A percentile compares a stretch with the other conserved stretches of the same genome.
phyloP scores from a whole-genome alignment of 1,139 yeast genomes.

The Martiniozyma asiatica region DNA sequence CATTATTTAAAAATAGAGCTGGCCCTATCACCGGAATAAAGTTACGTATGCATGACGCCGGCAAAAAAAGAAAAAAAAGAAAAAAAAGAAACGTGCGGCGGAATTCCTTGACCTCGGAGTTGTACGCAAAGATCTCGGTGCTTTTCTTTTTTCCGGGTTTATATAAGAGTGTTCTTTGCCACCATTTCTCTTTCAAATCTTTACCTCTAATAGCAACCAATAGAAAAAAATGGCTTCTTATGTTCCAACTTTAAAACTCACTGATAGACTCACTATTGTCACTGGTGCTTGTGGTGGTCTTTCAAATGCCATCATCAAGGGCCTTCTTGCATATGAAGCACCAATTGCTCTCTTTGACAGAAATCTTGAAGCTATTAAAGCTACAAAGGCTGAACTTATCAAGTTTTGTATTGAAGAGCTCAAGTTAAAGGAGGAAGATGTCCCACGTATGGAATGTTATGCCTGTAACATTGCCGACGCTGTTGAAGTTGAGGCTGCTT shows the following conservation, averaged over 20 bases:
- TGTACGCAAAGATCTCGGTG: too few relatives aligned
- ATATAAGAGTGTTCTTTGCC: too few relatives aligned
- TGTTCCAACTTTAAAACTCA: constrained; percentile 40
- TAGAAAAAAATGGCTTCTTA: constrained; percentile 9
- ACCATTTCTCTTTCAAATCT: too few relatives aligned
- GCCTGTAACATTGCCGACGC: constrained; percentile 67
- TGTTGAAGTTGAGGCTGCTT: constrained; percentile 43
- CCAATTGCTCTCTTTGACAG: constrained; percentile 68
- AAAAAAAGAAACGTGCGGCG: too few relatives aligned
- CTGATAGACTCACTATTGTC: constrained; percentile 58
- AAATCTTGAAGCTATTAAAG: constrained; percentile 43
- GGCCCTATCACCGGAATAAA: too few relatives aligned
- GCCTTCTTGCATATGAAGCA: constrained; percentile 58
- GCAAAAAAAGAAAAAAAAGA: too few relatives aligned
- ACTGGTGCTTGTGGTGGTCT: constrained; percentile 84
- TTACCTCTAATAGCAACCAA: too few relatives aligned
- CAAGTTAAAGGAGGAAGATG: constrained; percentile 22
- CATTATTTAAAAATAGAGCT: too few relatives aligned
- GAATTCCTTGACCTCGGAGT: too few relatives aligned
- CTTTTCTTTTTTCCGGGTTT: too few relatives aligned
- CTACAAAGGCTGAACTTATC: constrained; percentile 47
- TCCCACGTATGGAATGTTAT: constrained; percentile 49
- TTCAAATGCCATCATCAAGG: constrained; percentile 52
- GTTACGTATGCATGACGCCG: too few relatives aligned
- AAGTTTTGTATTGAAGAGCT: constrained; percentile 18